phyloP scores from a whole-genome alignment of 2,329 filamentous ascomycete genomes.

The Phialocephala subalpina region DNA sequence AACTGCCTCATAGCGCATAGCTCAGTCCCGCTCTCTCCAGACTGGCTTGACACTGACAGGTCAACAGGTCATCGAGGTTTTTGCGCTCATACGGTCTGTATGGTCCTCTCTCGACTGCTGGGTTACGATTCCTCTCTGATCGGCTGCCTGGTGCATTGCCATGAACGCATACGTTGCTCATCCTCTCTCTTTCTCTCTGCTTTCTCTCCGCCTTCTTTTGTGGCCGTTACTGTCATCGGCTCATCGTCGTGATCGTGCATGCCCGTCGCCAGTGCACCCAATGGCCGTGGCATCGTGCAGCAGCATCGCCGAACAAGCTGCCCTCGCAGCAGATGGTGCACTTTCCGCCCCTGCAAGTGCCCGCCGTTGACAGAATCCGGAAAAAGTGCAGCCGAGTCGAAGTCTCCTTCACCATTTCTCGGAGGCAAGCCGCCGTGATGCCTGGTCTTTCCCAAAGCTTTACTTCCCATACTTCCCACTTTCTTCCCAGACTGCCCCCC shows the following conservation, averaged over 20 bases:
- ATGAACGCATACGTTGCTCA: not conserved
- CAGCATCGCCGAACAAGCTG: not conserved
- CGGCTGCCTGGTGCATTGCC: not conserved
- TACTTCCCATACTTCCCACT: not conserved
- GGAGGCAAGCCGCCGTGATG: conserved; percentile 26
- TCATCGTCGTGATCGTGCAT: conserved; percentile 3
- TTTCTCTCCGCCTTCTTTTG: not conserved
- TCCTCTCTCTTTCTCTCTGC: not conserved
- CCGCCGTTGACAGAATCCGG: conserved; percentile 23
- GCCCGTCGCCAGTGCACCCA: not conserved
- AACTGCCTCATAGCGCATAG: conserved; percentile 23
- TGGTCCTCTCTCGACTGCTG: not conserved
- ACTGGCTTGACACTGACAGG: not conserved
- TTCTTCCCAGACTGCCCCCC: conserved; percentile 5
- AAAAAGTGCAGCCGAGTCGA: conserved; percentile 21
- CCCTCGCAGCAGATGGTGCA: not conserved
- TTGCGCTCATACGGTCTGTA: not conserved
- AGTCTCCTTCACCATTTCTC: conserved; percentile 16
- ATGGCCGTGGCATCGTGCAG: not conserved
- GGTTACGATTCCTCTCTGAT: not conserved
- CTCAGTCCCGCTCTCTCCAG: not conserved
- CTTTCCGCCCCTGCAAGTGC: conserved; percentile 11
- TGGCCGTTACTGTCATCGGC: not conserved
- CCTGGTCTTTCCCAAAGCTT: not conserved
- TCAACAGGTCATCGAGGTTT: not conserved